Percentiles rank a stretch among this genome's conserved stretches.
These are phyloP conservation scores for Bidens hawaiensis DNA, from an alignment of 140 eudicot genomes.

Conservation along the genomic window DNA sequence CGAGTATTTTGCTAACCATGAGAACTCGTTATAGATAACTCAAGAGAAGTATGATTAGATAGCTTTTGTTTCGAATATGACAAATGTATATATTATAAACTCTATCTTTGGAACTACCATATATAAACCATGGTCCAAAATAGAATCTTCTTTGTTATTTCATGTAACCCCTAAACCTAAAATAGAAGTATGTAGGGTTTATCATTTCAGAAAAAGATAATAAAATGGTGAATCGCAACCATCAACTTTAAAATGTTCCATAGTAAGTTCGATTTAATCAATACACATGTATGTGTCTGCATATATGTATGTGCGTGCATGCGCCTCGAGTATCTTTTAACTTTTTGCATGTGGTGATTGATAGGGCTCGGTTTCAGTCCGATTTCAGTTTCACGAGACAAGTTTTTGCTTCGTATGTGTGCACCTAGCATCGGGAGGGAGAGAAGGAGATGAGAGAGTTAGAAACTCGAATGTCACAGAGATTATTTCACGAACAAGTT, in stretches of 20 bases:
- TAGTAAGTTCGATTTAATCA: no score
- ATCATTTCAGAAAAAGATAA: background rate
- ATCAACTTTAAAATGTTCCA: no score
- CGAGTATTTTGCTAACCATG: no score
- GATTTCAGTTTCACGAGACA: constrained; percentile 61
- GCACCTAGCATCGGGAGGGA: constrained; percentile 76
- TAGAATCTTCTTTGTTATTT: background rate
- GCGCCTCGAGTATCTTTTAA: background rate
- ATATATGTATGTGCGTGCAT: no score
- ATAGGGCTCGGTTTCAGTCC: constrained; percentile 71
- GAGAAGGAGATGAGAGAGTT: constrained; percentile 54
- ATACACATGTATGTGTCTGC: no score
- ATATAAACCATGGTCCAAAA: background rate
- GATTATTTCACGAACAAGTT: constrained; percentile 52
- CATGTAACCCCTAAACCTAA: no score
- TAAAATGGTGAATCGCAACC: background rate
- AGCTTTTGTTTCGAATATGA: background rate
- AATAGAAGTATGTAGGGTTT: no score
- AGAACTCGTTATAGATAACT: no score
- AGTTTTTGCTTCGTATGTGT: constrained; percentile 73
- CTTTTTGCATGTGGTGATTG: background rate
- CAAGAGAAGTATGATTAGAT: no score
- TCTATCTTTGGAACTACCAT: background rate
- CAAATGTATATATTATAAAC: background rate
- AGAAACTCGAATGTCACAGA: constrained; percentile 56